Conservation (phyloP, 495 filamentous ascomycete species). For the Penicillium salamii region DNA sequence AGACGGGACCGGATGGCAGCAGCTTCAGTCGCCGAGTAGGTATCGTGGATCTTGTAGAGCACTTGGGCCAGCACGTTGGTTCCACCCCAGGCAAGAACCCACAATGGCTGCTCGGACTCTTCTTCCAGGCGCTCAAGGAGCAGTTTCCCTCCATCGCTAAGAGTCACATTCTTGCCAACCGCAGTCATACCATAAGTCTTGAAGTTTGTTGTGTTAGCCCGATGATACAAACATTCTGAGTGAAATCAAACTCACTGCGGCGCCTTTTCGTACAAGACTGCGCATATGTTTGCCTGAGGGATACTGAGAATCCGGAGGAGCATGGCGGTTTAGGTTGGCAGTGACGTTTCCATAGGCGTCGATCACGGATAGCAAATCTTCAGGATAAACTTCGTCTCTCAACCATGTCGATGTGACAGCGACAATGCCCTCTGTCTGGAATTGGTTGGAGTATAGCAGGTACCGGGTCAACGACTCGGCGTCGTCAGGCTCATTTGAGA, state of each 20-base stretch:
- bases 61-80: slow-evolving; percentile 46
- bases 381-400: slow-evolving; percentile 20
- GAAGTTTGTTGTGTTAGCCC: not conserved
- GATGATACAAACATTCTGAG: not conserved
- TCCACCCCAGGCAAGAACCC: slow-evolving; percentile 48
- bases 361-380: slow-evolving; percentile 32
- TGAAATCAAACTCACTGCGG: slow-evolving; percentile 5
- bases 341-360: slow-evolving; percentile 31
- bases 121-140: slow-evolving; percentile 33
- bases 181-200: slow-evolving; percentile 34
- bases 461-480: slow-evolving; percentile 33
- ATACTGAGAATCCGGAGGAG: slow-evolving; percentile 27
- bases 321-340: slow-evolving; percentile 34
- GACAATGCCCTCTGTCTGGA: slow-evolving; percentile 35
- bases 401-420: slow-evolving; percentile 35
- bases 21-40: slow-evolving; percentile 24
- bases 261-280: slow-evolving; percentile 26
- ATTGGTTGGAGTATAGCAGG: slow-evolving; percentile 37
- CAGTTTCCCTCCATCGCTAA: slow-evolving; percentile 38
- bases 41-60: slow-evolving; percentile 31
- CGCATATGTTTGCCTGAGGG: slow-evolving; percentile 27
- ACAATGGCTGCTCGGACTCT: slow-evolving; percentile 31
- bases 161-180: slow-evolving; percentile 23
- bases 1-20: slow-evolving; percentile 32
- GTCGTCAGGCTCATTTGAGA: slow-evolving; percentile 40